Conservation (phyloP, 169 alveolate species). For the Cystoisospora suis region DNA sequence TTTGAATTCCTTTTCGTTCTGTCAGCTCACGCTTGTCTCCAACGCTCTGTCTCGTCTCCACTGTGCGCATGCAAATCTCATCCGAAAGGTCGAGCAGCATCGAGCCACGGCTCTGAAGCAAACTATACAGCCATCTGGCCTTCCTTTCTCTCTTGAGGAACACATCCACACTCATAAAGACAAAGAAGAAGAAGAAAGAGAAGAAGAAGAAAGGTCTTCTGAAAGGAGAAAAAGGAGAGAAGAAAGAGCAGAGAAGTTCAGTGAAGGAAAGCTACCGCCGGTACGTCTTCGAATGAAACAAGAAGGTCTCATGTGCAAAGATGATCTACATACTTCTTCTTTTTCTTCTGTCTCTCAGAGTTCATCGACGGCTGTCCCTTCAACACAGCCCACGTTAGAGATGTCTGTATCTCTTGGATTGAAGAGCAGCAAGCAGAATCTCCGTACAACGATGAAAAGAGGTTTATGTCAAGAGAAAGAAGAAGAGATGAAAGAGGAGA, state of each 20-base stretch:
- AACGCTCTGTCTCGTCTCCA: slow-evolving; percentile 19
- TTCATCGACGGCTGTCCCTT: too few species aligned
- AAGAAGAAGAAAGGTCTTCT: neutral
- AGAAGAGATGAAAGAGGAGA: neutral
- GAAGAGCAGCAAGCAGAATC: too few species aligned
- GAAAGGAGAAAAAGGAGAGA: neutral
- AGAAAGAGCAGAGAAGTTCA: neutral
- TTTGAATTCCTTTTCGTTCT: neutral
- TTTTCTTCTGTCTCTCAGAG: too few species aligned
- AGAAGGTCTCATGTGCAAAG: too few species aligned
- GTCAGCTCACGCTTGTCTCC: slow-evolving; percentile 15
- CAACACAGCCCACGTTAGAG: too few species aligned
- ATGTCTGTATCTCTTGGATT: too few species aligned
- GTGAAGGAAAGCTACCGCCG: neutral
- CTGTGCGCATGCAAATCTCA: slow-evolving; percentile 1
- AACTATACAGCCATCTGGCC: neutral
- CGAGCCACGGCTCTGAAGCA: neutral
- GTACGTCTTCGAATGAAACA: too few species aligned
- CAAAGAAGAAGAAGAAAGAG: neutral
- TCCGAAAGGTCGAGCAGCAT: neutral
- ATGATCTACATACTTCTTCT: too few species aligned
- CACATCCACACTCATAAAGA: neutral
- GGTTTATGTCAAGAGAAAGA: neutral
- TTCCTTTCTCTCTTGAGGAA: neutral
- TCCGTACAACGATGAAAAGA: too few species aligned